Evolutionary conservation across 116 monocot species (phyloP).

Genomic region (Zostera marina): DNA sequence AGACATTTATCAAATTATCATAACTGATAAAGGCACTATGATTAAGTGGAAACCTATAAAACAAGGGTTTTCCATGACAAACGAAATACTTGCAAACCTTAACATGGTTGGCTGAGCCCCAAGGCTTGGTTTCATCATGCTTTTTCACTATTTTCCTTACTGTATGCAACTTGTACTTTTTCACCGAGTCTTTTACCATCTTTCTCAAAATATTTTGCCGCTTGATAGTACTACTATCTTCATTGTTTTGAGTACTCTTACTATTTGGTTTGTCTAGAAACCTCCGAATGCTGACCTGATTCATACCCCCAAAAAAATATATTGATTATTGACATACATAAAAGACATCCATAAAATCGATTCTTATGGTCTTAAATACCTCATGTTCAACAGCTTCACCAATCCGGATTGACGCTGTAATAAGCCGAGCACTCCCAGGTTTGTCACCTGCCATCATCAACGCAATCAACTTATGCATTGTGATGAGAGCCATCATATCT

Average conservation of each 20-base stretch:
- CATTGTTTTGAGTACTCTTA: constrained; percentile 21
- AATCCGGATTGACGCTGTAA: constrained; percentile 51
- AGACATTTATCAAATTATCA: neutral
- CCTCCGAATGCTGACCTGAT: constrained; percentile 57
- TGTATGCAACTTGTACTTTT: constrained; percentile 60
- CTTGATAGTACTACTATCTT: constrained; percentile 23
- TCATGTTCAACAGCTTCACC: constrained; percentile 92
- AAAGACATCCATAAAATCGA: neutral
- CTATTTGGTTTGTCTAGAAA: constrained; percentile 83
- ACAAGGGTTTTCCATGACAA: neutral
- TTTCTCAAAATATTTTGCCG: constrained; percentile 64
- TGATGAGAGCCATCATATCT: constrained; percentile 92
- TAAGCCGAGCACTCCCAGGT: constrained; percentile 51
- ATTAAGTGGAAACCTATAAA: neutral
- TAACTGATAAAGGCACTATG: neutral
- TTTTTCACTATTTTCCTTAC: constrained; percentile 69
- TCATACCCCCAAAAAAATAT: constrained; percentile 1
- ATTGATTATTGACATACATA: neutral
- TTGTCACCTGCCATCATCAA: constrained; percentile 61
- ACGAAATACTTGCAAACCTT: constrained; percentile 32
- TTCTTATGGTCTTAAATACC: constrained; percentile 18
- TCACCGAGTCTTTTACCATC: constrained; percentile 65
- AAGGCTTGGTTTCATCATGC: constrained; percentile 58
- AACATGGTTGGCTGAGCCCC: constrained; percentile 71
- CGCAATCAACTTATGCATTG: constrained; percentile 85